phyloP scores from a whole-genome alignment of 2,329 filamentous ascomycete species.

The Cercospora citrullina region DNA sequence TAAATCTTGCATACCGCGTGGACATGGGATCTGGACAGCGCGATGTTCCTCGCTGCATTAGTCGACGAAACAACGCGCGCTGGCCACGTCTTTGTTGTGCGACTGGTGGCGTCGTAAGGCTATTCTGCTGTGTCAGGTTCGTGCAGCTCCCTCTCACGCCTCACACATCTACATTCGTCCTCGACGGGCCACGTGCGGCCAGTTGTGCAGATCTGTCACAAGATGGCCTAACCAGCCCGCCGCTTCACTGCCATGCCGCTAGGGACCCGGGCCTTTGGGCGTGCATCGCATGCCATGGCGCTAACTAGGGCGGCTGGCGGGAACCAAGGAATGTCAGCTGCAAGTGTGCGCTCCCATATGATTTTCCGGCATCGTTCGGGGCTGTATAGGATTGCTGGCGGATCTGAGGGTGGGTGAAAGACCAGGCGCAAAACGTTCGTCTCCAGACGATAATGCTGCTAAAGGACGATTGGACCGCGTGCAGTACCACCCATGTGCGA shows the following conservation, averaged over 20 bases:
- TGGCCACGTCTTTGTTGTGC: background rate
- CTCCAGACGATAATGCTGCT: background rate
- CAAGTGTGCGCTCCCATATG: conserved; percentile 13
- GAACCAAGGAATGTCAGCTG: conserved; percentile 15
- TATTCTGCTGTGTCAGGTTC: background rate
- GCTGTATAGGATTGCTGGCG: conserved; percentile 5
- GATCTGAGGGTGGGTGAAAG: background rate
- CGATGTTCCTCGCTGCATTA: background rate
- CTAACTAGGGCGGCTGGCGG: conserved; percentile 3
- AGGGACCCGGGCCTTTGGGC: background rate
- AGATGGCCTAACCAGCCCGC: background rate
- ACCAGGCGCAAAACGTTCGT: conserved; percentile 4
- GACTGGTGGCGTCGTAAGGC: conserved; percentile 1
- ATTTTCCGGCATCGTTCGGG: conserved; percentile 14
- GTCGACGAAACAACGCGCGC: background rate
- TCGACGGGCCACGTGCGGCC: conserved; percentile 1
- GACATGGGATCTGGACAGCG: background rate
- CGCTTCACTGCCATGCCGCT: conserved; percentile 3
- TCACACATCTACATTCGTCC: background rate
- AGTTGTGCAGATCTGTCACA: background rate
- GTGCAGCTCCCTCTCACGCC: background rate
- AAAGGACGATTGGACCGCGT: background rate
- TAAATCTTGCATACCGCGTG: background rate
- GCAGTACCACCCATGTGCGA: conserved; percentile 8
- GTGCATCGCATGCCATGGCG: conserved; percentile 5